A percentile compares a stretch with the other conserved stretches of the same genome.
These are phyloP conservation scores for Aspergillus tubingensis DNA, from an alignment of 2,329 filamentous ascomycete genomes.

Conservation along the genomic window DNA sequence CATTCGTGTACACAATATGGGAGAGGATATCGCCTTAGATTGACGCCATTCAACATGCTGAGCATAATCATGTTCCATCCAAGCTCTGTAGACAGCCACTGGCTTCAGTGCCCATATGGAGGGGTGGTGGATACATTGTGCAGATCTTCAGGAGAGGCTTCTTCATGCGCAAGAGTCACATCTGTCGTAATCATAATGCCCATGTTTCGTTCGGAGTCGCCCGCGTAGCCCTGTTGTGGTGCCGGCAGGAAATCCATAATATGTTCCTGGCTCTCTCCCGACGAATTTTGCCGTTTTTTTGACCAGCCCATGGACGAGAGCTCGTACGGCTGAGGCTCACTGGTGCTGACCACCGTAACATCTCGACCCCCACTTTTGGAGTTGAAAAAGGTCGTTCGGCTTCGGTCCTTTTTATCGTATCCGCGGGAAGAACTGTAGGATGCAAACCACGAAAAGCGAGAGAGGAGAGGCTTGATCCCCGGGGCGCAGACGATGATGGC, in stretches of 20 bases:
- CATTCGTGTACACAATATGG: no score
- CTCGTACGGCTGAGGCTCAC: slow-evolving; percentile 12
- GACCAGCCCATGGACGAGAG: not conserved
- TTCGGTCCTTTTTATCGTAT: slow-evolving; percentile 1
- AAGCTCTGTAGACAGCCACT: no score
- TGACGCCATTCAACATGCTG: no score
- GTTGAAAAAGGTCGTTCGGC: slow-evolving; percentile 6
- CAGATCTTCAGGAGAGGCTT: not conserved
- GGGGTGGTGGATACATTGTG: not conserved
- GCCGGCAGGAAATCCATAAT: slow-evolving; percentile 7
- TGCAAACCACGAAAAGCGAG: slow-evolving; percentile 13
- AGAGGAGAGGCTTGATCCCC: slow-evolving; percentile 21
- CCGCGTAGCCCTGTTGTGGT: not conserved
- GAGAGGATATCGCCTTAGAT: no score
- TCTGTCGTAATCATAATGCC: slow-evolving; percentile 18
- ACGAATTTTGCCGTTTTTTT: not conserved
- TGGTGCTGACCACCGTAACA: not conserved
- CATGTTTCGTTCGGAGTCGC: not conserved
- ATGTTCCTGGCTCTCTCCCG: slow-evolving; percentile 18
- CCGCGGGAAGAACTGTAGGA: slow-evolving; percentile 2
- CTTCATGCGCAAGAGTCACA: slow-evolving; percentile 14
- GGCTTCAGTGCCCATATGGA: not conserved
- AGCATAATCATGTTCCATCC: no score
- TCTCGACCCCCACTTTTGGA: slow-evolving; percentile 12
- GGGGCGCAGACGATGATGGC: slow-evolving; percentile 21